Conservation (phyloP, 495 filamentous ascomycete species). For the Aspergillus nidulans region DNA sequence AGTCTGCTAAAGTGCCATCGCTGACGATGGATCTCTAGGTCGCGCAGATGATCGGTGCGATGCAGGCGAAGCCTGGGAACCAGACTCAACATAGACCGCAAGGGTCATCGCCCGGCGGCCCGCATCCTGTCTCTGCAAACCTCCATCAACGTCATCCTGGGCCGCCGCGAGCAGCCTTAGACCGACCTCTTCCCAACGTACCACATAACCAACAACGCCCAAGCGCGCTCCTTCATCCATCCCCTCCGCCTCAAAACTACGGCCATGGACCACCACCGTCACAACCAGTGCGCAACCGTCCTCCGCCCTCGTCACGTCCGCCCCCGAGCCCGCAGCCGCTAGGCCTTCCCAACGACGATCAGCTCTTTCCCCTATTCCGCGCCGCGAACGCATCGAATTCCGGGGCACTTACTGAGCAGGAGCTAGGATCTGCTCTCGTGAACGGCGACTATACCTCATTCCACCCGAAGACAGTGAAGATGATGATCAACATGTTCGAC, state of each 20-base stretch:
- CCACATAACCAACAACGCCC: slow-evolving; percentile 27
- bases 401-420: slow-evolving; percentile 78
- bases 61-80: slow-evolving; percentile 23
- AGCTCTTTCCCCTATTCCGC: slow-evolving; percentile 79
- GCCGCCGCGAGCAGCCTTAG: slow-evolving; percentile 23
- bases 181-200: slow-evolving; percentile 31
- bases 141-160: slow-evolving; percentile 19
- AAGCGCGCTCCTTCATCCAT: slow-evolving; percentile 40
- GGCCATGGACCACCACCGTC: slow-evolving; percentile 53
- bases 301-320: slow-evolving; percentile 58
- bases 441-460: slow-evolving; percentile 95
- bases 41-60: slow-evolving; percentile 50
- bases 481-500: slow-evolving; percentile 99
- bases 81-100: slow-evolving; percentile 22
- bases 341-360: slow-evolving; percentile 58
- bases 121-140: slow-evolving; percentile 28
- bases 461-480: slow-evolving; percentile 91
- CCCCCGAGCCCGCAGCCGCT: slow-evolving; percentile 49
- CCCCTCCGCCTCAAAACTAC: slow-evolving; percentile 57
- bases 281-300: slow-evolving; percentile 43
- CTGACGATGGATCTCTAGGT: slow-evolving; percentile 30
- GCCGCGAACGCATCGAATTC: slow-evolving; percentile 82
- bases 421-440: slow-evolving; percentile 87
- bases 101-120: slow-evolving; percentile 19
- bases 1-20: slow-evolving; percentile 1